phyloP scores from a whole-genome alignment of 371 early-diverging fungal species.

The Nematocida sp. region DNA sequence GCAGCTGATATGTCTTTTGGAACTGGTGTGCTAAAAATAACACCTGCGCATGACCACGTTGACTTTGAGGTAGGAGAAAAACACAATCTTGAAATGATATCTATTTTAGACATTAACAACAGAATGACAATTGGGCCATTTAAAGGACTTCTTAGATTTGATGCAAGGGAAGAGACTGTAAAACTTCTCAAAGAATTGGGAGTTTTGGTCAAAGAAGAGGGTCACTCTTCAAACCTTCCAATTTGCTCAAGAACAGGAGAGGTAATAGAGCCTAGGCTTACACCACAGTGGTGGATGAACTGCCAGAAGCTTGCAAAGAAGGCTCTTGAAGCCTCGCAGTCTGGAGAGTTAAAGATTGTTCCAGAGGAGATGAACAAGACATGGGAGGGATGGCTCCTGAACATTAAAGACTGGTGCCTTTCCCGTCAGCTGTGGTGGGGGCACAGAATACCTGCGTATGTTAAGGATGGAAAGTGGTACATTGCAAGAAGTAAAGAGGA shows the following conservation, averaged over 20 bases:
- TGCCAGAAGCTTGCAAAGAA: slow-evolving; percentile 81
- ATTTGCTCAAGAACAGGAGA: slow-evolving; percentile 84
- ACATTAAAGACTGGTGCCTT: slow-evolving; percentile 90
- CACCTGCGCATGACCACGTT: slow-evolving; percentile 96
- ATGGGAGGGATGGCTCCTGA: slow-evolving; percentile 92
- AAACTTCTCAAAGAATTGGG: slow-evolving; percentile 80
- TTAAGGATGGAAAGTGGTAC: slow-evolving; percentile 78
- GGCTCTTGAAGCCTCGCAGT: slow-evolving; percentile 74
- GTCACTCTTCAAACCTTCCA: slow-evolving; percentile 88
- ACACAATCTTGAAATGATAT: slow-evolving; percentile 83
- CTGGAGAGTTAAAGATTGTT: slow-evolving; percentile 79
- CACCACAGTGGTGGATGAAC: slow-evolving; percentile 98
- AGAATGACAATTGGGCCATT: slow-evolving; percentile 75
- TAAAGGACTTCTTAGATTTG: slow-evolving; percentile 86
- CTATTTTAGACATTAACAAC: slow-evolving; percentile 89
- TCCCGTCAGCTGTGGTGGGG: slow-evolving; percentile 99
- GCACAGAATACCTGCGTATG: slow-evolving; percentile 94
- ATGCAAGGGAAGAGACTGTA: slow-evolving; percentile 82
- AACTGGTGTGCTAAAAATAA: slow-evolving; percentile 98
- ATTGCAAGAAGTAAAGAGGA: slow-evolving; percentile 78
- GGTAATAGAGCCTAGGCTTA: slow-evolving; percentile 92
- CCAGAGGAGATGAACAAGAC: slow-evolving; percentile 84
- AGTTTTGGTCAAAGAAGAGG: slow-evolving; percentile 79
- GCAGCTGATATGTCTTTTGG: slow-evolving; percentile 90
- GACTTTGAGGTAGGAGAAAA: slow-evolving; percentile 94